Base-by-base conservation (phyloP, 2,329 filamentous ascomycete species). In the Phyllosticta paracitricarpa region DNA sequence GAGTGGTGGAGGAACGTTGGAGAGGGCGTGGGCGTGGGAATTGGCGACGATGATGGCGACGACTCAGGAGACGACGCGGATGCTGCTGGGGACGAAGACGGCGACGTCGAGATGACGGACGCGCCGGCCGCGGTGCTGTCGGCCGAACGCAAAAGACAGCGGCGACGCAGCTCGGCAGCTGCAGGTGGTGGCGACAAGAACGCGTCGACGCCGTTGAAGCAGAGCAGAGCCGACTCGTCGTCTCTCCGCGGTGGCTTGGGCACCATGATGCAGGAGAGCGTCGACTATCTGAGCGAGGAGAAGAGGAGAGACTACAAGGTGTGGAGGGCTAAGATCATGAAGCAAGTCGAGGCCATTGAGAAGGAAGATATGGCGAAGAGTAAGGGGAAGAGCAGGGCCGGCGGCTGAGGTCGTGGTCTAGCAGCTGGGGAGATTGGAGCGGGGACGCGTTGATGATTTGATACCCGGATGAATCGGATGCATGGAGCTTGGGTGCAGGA, bases 181-280 rank as follows among this genome's bases (percentile, higher is more conserved):
- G 28, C 40, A 9, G 63, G n/a, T 19, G 30, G 19, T 8, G 30
- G 54, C 17, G 35, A 33, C 5, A 35, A 51, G 2, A 30, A 54
- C 6, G 40, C 17, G 28, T 30, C 28, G 14, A 62, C 62, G 6
- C 55, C 54, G n/a, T 10, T 40, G 82, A 76, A 62, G 73, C 76
- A 71, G 25, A 65, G 59, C 65, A 64, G 58, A 65, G 26, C 52
- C 14, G 59, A 61, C 24, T 25, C 60, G 2, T 33, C 22, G 59
- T 2, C 64, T 63, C 24, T 65, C 68, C 63, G 77, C 70, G 79
- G 28, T 74, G 84, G 72, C 72, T 63, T 80, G 17, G 78, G 77
- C 1, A 88, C 85, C 2, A 91, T 91, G 88, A 84, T 92, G 66
- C 88, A 91, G 71, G 85, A 87, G 65, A 81, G 82, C 55, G 86